phyloP scores from a whole-genome alignment of 495 filamentous ascomycete species.

The Aspergillus incahuasiensis region DNA sequence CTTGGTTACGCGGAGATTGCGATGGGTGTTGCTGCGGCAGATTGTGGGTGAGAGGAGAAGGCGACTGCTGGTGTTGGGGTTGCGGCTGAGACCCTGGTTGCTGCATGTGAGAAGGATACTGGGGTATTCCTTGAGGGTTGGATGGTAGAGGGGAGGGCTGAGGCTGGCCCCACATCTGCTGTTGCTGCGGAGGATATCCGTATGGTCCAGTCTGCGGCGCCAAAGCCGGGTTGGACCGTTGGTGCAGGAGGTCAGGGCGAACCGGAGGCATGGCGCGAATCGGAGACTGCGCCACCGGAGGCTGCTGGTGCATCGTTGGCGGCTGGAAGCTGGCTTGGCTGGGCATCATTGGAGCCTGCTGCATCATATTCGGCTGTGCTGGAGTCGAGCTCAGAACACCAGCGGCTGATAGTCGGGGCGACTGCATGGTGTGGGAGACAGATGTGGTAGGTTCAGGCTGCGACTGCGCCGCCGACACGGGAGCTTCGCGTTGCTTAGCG shows the following conservation, averaged over 20 bases:
- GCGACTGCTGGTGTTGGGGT: slow-evolving; percentile 30
- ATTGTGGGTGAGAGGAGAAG: slow-evolving; percentile 39
- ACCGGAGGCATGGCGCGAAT: slow-evolving; percentile 38
- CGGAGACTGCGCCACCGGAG: slow-evolving; percentile 40
- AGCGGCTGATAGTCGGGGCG: slow-evolving; percentile 35
- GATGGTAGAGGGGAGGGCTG: slow-evolving; percentile 46
- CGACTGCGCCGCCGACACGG: slow-evolving; percentile 47
- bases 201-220: slow-evolving; percentile 38
- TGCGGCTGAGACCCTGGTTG: slow-evolving; percentile 11
- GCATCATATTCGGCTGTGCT: slow-evolving; percentile 32
- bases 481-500: slow-evolving; percentile 70
- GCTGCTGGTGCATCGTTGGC: slow-evolving; percentile 35
- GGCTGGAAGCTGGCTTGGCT: slow-evolving; percentile 31
- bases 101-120: slow-evolving; percentile 40
- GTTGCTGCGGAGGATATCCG: slow-evolving; percentile 43
- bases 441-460: slow-evolving; percentile 47
- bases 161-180: slow-evolving; percentile 52
- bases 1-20: slow-evolving; percentile 47
- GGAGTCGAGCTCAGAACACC: slow-evolving; percentile 38
- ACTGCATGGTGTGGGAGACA: slow-evolving; percentile 43
- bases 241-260: slow-evolving; percentile 45
- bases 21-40: slow-evolving; percentile 37
- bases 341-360: slow-evolving; percentile 39
- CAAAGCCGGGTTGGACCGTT: slow-evolving; percentile 39
- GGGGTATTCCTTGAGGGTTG: slow-evolving; percentile 40